phyloP scores from a whole-genome alignment of 2,329 filamentous ascomycete genomes.

The Teratosphaeria pseudoeucalypti region DNA sequence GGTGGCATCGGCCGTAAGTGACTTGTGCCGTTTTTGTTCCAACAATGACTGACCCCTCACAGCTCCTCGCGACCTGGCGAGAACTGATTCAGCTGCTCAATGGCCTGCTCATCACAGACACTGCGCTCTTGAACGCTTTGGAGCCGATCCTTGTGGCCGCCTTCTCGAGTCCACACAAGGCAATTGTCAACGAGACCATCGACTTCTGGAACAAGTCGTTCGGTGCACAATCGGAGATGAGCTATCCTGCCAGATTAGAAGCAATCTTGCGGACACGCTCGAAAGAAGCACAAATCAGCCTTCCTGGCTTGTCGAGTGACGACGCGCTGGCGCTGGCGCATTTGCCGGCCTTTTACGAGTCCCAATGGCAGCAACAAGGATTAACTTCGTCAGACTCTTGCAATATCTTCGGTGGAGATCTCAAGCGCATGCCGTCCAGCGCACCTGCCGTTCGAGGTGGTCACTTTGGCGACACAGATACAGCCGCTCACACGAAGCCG shows the following conservation, averaged over 20 bases:
- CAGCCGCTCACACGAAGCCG: not conserved
- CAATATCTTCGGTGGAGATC: not conserved
- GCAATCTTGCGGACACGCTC: slow-evolving; percentile 51
- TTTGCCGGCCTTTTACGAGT: slow-evolving; percentile 18
- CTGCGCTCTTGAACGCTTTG: slow-evolving; percentile 43
- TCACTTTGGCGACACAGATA: not conserved
- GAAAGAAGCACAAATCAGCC: slow-evolving; percentile 41
- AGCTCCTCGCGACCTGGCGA: slow-evolving; percentile 1
- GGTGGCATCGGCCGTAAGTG: slow-evolving; percentile 2
- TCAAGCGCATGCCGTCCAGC: not conserved
- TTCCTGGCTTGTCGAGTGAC: slow-evolving; percentile 39
- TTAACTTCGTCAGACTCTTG: not conserved
- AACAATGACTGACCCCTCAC: not conserved
- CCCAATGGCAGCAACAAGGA: slow-evolving; percentile 1
- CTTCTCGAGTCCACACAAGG: slow-evolving; percentile 42
- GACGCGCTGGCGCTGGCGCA: slow-evolving; percentile 26
- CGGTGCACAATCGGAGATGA: slow-evolving; percentile 46
- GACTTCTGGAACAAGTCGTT: slow-evolving; percentile 63
- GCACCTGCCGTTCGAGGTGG: not conserved
- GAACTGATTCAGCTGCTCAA: slow-evolving; percentile 42
- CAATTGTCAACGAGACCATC: slow-evolving; percentile 43
- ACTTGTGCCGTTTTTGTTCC: no score
- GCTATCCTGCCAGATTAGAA: slow-evolving; percentile 57
- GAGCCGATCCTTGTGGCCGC: slow-evolving; percentile 43
- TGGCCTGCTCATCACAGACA: slow-evolving; percentile 47